phyloP scores from a whole-genome alignment of 129 eudicot species.

The Arctium minus region DNA sequence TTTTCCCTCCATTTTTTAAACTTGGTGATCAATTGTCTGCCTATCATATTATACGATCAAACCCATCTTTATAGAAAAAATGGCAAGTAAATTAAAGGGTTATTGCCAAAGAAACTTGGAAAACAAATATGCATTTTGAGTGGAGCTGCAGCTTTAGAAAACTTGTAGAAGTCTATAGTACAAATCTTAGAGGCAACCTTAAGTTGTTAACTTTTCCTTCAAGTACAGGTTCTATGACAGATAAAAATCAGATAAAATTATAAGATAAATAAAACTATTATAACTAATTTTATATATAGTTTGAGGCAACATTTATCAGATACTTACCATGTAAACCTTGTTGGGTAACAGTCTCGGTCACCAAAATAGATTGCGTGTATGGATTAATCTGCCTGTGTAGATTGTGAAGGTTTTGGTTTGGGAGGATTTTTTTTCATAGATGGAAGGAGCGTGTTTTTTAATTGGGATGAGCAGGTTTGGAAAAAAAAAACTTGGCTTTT shows the following conservation, averaged over 20 bases:
- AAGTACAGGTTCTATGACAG: conserved; percentile 41
- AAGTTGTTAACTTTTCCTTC: conserved; percentile 47
- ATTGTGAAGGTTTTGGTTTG: too few relatives aligned
- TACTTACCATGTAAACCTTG: not conserved
- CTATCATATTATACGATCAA: not conserved
- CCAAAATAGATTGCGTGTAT: not conserved
- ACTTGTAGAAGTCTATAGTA: conserved; percentile 40
- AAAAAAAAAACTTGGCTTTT: too few relatives aligned
- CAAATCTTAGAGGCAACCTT: conserved; percentile 61
- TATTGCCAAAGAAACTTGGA: conserved; percentile 31
- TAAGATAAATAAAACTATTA: not conserved
- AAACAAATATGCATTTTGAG: conserved; percentile 30
- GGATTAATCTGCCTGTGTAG: too few relatives aligned
- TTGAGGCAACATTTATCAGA: not conserved
- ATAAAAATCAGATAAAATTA: not conserved
- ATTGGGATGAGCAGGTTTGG: too few relatives aligned
- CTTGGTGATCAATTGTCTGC: not conserved
- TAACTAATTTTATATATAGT: not conserved
- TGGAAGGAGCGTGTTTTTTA: too few relatives aligned
- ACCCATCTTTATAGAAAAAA: conserved; percentile 18
- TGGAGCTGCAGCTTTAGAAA: conserved; percentile 23
- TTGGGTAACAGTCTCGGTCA: not conserved
- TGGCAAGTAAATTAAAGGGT: conserved; percentile 12
- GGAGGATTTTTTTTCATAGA: too few relatives aligned
- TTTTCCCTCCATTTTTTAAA: conserved; percentile 39